Base-by-base conservation (phyloP, 768 basidiomycete species). In the Kockovaella imperatae region DNA sequence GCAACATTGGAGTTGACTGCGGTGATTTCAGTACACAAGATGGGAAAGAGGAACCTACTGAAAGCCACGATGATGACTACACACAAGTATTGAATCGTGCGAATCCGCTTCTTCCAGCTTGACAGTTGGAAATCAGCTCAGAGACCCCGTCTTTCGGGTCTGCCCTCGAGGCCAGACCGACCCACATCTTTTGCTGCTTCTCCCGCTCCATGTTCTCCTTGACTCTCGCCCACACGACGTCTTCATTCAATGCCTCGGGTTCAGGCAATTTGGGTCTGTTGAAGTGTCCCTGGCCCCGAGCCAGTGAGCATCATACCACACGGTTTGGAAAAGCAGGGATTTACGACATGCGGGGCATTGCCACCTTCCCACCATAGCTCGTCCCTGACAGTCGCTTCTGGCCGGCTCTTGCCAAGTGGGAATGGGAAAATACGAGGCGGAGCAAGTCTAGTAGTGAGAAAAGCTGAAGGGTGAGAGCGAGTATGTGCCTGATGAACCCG, bases 41-140 rank as follows among this genome's bases (percentile, higher is more conserved):
- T 26, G 31, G 31, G 17, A 10, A 6, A n/a, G n/a, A n/a, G n/a
- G n/a, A n/a, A 59, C 60, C 52, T 32, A 66, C 64, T 35, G 23
- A 61, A 60, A 18, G 54, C 45, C 3, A 59, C 18, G 34, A 63
- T 53, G 5, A 63, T 42, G 21, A 63, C 47, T 10, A 54, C 41
- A 25, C 56, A 61, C 23, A 67, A 30, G 21, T 46, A 26, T 45
- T 67, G 57, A 13, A 67, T 50, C 11, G 47, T 41, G 20, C 51
- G 44, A 18, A 62, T 58, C 14, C 64, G 46, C 45, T 63, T 63
- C 35, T 59, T 59, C 64, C 64, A 67, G 50, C 59, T 55, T 47
- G 2, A 13, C 7, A 21, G n/a, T 3, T 14, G 25, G 5, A 32
- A 5, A 35, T n/a, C n/a, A n/a, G n/a, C n/a, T n/a, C n/a, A n/a